These are phyloP conservation scores for Solanum appendiculatum DNA, from an alignment of 257 asterid species.

Conservation along the genomic window DNA sequence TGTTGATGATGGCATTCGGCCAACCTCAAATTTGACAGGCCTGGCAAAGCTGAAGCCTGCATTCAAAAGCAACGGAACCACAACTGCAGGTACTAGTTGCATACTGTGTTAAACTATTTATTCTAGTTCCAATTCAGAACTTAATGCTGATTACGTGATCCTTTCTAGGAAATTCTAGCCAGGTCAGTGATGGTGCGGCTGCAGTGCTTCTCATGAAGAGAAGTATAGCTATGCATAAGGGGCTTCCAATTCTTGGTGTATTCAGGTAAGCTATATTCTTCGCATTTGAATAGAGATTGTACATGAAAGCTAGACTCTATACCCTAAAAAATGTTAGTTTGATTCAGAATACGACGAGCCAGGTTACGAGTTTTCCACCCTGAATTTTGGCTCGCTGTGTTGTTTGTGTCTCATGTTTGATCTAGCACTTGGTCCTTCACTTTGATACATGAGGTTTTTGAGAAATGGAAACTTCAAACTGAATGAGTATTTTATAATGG, in stretches of 20 bases:
- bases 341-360: neutral
- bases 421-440: neutral
- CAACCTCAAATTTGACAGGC: constrained; percentile 50
- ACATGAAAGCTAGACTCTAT: neutral
- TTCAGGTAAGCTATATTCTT: constrained; percentile 38
- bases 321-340: neutral
- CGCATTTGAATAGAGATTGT: neutral
- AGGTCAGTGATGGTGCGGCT: constrained; percentile 90
- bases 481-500: neutral
- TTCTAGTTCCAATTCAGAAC: neutral
- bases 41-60: constrained; percentile 86
- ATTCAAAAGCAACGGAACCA: constrained; percentile 70
- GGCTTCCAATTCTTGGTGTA: constrained; percentile 77
- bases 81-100: constrained; percentile 70
- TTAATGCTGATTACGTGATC: neutral
- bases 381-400: neutral
- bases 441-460: neutral
- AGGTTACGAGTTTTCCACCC: neutral
- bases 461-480: neutral
- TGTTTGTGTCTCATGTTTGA: neutral
- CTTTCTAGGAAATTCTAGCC: constrained; percentile 73
- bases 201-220: constrained; percentile 97
- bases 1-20: constrained; percentile 85
- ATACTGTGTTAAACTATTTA: neutral
- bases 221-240: constrained; percentile 62